Percentiles rank a stretch among this genome's conserved stretches.
These are phyloP conservation scores for Pyrenophora graminea DNA, from an alignment of 2,329 filamentous ascomycete species.

Conservation along the genomic window DNA sequence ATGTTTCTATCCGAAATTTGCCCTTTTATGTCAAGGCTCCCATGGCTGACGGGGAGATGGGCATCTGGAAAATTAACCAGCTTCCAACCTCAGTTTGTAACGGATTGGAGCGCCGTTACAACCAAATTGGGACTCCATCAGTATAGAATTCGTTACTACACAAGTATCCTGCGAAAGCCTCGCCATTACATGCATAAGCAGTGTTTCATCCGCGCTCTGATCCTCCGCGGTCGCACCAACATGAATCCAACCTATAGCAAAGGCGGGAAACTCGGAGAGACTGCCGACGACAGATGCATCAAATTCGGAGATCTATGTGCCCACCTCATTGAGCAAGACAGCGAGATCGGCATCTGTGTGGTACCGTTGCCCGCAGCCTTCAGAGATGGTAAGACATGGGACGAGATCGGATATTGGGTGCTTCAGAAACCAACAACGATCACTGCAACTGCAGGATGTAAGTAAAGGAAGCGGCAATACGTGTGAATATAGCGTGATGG, in stretches of 20 bases:
- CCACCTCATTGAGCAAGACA: background rate
- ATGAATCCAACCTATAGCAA: too few relatives aligned
- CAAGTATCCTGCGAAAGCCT: background rate
- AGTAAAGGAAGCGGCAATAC: background rate
- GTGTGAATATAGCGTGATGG: background rate
- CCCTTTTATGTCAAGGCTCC: too few relatives aligned
- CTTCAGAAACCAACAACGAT: too few relatives aligned
- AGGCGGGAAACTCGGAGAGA: fast-evolving
- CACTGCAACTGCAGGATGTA: background rate
- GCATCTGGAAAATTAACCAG: too few relatives aligned
- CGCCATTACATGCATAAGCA: fast-evolving
- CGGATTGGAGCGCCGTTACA: too few relatives aligned
- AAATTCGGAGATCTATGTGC: background rate
- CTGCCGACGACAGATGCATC: background rate
- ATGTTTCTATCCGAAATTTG: too few relatives aligned
- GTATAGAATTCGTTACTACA: too few relatives aligned
- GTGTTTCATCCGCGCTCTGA: background rate
- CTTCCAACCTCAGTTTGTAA: too few relatives aligned
- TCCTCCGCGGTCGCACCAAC: too few relatives aligned
- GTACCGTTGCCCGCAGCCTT: background rate
- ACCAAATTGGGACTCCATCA: too few relatives aligned
- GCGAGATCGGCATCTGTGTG: background rate
- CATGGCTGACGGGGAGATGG: too few relatives aligned
- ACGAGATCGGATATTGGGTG: background rate
- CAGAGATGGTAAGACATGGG: background rate